Percentiles rank a stretch among this genome's conserved stretches.
Conservation (phyloP, 495 filamentous ascomycete genomes). For the Tuber microsphaerosporum region DNA sequence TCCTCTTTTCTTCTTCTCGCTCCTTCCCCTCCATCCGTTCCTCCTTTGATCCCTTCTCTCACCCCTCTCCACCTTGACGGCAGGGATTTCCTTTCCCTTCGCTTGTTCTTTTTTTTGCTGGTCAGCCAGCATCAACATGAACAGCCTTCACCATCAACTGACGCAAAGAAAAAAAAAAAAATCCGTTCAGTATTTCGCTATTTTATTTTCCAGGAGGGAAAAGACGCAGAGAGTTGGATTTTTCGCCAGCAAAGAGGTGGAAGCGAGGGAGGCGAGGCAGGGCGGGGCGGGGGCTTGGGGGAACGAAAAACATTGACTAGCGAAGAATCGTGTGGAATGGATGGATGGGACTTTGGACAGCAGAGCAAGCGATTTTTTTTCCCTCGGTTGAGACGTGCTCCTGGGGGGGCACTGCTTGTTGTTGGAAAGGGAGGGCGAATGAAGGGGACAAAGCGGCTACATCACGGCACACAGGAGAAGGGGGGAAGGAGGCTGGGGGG, state of each 20-base stretch:
- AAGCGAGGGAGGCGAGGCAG: slow-evolving; percentile 6
- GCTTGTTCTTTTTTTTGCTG: slow-evolving; percentile 18
- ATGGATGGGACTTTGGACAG: slow-evolving; percentile 27
- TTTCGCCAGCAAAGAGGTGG: slow-evolving; percentile 3
- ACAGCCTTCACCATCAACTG: background rate
- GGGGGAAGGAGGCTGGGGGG: slow-evolving; percentile 31
- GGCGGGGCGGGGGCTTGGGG: background rate
- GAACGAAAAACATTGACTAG: slow-evolving; percentile 15
- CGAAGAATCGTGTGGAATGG: slow-evolving; percentile 26
- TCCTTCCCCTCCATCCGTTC: slow-evolving; percentile 3
- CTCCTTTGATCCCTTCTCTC: slow-evolving; percentile 10
- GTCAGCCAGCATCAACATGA: slow-evolving; percentile 15
- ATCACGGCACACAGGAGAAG: slow-evolving; percentile 36
- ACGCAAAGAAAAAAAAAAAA: background rate
- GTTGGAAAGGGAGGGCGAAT: slow-evolving; percentile 33
- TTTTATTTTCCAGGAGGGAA: background rate
- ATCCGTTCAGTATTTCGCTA: background rate
- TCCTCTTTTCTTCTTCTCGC: slow-evolving; percentile 23
- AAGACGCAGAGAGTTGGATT: background rate
- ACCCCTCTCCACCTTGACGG: slow-evolving; percentile 6
- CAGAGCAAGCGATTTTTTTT: slow-evolving; percentile 31
- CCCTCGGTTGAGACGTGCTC: background rate
- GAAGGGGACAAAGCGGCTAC: slow-evolving; percentile 38
- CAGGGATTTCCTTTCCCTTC: slow-evolving; percentile 8
- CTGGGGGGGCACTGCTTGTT: slow-evolving; percentile 12